Base-by-base conservation (phyloP, 75 land plant species). In the Cupressus sempervirens region DNA sequence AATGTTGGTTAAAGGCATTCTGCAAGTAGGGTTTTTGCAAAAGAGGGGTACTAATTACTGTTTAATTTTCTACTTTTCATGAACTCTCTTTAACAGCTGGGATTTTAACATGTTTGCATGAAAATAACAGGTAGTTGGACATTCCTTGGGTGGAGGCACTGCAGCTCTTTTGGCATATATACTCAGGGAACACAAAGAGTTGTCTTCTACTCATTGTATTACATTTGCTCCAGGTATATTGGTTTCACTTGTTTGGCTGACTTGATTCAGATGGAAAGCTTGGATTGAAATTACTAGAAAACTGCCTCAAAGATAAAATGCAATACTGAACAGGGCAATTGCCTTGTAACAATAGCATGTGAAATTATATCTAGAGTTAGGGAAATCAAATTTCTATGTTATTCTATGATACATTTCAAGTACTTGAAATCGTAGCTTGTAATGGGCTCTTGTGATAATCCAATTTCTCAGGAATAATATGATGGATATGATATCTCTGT, bases 81-180 rank as follows among this genome's bases (percentile, higher is more conserved):
- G 0, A 72, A 32, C n/a, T 62, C 67, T 62, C 67, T 62, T 23
- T 62, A 23, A 23, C 26, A 62, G 26, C 67, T 62, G 67, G 67
- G 81, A 13, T 43, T 43, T n/a, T 79, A 4, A 79, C 81, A n/a
- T 3, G 4, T 9, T 77, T 40, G 26, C 81, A 45, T 79, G 81
- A 79, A 79, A 40, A 79, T n/a, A 45, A 45, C 90, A 98, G 99
- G 89, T 98, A 83, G 98, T 98, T 58, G 99, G 99, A 12, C 99
- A 98, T 73, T 98, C 99, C 46, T 91, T 98, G 62, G 99, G 99
- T 84, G 99, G 99, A 43, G 99, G 99, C 20, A 98, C 99, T 73
- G 99, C 98, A 38, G 98, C 99, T 43, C 91, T 98, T 80, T 86
- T 98, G 43, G 96, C 99, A 8, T 98, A 96, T 87, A 89, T 96